Percentiles rank a stretch among this genome's conserved stretches.
Conservation (phyloP, 2,329 filamentous ascomycete species). For the Colletotrichum magnum region DNA sequence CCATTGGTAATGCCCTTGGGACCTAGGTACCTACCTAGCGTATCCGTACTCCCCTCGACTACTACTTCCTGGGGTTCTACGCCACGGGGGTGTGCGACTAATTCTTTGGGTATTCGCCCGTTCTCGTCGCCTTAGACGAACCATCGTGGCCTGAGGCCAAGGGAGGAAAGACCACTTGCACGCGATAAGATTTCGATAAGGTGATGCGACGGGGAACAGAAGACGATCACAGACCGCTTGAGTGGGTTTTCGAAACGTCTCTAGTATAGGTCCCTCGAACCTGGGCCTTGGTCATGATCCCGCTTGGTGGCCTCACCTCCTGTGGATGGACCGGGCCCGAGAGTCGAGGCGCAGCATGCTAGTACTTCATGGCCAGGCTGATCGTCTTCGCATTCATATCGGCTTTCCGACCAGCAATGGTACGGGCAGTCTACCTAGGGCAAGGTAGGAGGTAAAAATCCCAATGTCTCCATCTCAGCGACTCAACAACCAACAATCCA, state of each 20-base stretch:
- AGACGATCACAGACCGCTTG: neutral
- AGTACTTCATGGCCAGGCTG: too few relatives aligned
- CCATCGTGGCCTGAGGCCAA: constrained; percentile 34
- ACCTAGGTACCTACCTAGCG: too few relatives aligned
- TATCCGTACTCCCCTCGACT: too few relatives aligned
- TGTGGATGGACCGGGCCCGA: neutral
- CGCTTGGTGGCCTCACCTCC: neutral
- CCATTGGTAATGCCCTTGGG: too few relatives aligned
- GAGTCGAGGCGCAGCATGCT: neutral
- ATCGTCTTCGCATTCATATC: neutral
- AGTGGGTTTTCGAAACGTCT: neutral
- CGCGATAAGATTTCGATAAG: constrained; percentile 39
- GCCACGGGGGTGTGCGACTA: constrained; percentile 17
- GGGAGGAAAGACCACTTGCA: neutral
- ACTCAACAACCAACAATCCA: too few relatives aligned
- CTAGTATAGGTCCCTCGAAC: neutral
- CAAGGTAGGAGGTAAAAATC: too few relatives aligned
- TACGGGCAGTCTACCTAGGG: too few relatives aligned
- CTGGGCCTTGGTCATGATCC: constrained; percentile 2
- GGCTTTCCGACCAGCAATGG: too few relatives aligned
- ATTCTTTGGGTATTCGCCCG: neutral
- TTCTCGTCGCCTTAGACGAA: constrained; percentile 1
- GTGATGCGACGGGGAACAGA: neutral
- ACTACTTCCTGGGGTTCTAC: too few relatives aligned
- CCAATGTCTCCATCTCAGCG: too few relatives aligned